Percentiles rank a stretch among this genome's conserved stretches.
Conservation (phyloP, 2,329 filamentous ascomycete genomes). For the Blastomyces gilchristii region DNA sequence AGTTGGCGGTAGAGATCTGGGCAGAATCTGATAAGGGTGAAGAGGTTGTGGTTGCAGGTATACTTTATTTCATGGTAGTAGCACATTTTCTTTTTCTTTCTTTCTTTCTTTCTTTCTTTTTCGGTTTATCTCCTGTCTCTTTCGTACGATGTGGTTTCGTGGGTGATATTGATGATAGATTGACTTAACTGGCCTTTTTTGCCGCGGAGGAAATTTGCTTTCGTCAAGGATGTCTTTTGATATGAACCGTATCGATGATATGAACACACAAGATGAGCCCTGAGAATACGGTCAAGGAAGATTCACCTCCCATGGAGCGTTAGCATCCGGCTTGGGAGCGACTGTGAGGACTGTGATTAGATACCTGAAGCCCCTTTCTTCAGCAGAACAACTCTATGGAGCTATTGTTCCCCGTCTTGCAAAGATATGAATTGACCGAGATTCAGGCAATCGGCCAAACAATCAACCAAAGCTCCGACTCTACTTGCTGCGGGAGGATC, state of each 20-base stretch:
- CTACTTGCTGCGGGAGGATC: too few relatives aligned
- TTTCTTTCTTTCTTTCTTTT: slow-evolving; percentile 4
- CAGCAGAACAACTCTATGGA: background rate
- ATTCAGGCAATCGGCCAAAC: too few relatives aligned
- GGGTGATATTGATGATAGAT: too few relatives aligned
- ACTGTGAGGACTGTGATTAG: background rate
- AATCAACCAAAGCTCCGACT: too few relatives aligned
- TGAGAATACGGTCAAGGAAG: background rate
- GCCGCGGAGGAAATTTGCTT: background rate
- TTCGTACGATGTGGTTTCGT: background rate
- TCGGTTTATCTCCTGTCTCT: background rate
- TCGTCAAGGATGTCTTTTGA: background rate
- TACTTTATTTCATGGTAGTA: slow-evolving; percentile 16
- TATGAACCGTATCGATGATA: background rate
- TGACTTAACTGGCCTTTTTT: too few relatives aligned
- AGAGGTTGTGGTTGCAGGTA: slow-evolving; percentile 20
- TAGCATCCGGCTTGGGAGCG: background rate
- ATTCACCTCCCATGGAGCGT: background rate
- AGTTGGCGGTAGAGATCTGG: slow-evolving; percentile 18
- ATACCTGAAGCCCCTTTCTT: background rate
- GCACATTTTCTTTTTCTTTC: background rate
- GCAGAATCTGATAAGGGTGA: slow-evolving; percentile 19
- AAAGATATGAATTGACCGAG: background rate
- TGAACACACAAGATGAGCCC: background rate
- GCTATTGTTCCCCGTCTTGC: background rate